Base-by-base conservation (phyloP, 2,329 filamentous ascomycete species). In the Coleophoma cylindrospora region DNA sequence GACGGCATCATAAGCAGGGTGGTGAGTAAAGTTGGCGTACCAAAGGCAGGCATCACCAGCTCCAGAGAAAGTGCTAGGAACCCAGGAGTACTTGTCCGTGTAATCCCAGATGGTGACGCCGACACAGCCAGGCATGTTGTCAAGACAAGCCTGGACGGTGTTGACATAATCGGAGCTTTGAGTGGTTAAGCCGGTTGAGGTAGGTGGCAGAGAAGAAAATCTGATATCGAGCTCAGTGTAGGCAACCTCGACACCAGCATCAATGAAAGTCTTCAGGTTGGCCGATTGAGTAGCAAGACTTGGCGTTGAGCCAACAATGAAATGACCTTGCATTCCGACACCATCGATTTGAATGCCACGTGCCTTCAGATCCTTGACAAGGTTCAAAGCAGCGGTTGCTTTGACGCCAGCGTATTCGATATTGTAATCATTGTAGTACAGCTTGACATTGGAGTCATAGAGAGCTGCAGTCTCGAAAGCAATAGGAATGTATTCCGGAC, bases 141-240 rank as follows among this genome's bases (percentile, higher is more conserved):
- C 50, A 8, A 64, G 43, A 37, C 63, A 65, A 0, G 62, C 60
- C 4, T 34, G 43, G 8, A 64, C 58, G 2, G 56, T 56, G 32
- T 56, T 62, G 32, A 49, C 70, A 53, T 80, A 83, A 43, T 77
- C 74, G 15, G 60, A 58, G 1, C 71, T 72, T 65, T 84, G 80
- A 22, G 70, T 68, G 14, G 64, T 61, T 15, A 72, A 62, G 32
- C 68, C 68, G 1, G 67, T 60, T 1, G 63, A 59, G 3, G 66
- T 71, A 3, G 74, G 64, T 0, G 80, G 78, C 12, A 81, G 62
- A 5, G 60, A 62, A 2, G 49, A 47, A 49, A 76, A 73, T 32
- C 80, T 71, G 53, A 85, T 77, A 59, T 85, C 82, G 14, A 85
- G 69, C 66, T 86, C 81, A 1, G 81, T 84, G 64, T 81, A 75